Percentiles rank a stretch among this genome's conserved stretches.
Evolutionary conservation across 2,329 filamentous ascomycete species (phyloP).

Genomic region (Lasiodiplodia hormozganensis): DNA sequence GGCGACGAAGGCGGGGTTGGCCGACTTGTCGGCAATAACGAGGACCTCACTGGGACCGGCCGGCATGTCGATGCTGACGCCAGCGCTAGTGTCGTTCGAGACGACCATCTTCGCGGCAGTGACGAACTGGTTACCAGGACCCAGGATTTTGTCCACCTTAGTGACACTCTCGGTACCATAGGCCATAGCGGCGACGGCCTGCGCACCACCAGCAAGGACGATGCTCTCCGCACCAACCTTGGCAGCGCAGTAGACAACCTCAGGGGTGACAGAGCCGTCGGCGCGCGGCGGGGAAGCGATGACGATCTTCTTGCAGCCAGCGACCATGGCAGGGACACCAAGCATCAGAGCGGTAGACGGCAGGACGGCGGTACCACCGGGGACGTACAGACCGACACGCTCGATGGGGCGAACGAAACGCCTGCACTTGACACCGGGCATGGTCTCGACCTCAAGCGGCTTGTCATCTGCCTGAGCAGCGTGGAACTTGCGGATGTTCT

Average conservation of each 20-base stretch:
- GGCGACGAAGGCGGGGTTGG: conserved; percentile 93
- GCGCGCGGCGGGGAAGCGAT: conserved; percentile 88
- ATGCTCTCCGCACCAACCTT: conserved; percentile 97
- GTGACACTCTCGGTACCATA: conserved; percentile 93
- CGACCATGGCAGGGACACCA: conserved; percentile 96
- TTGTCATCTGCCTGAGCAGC: conserved; percentile 86
- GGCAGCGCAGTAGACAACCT: conserved; percentile 97
- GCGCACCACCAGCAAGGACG: conserved; percentile 91
- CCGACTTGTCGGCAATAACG: conserved; percentile 87
- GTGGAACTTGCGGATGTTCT: conserved; percentile 95
- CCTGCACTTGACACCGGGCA: conserved; percentile 95
- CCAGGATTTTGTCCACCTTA: conserved; percentile 99
- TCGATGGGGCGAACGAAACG: conserved; percentile 93
- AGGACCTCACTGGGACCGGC: conserved; percentile 95
- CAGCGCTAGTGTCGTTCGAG: conserved; percentile 94
- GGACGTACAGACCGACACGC: conserved; percentile 94
- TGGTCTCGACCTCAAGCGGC: conserved; percentile 87
- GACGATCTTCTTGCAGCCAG: conserved; percentile 93
- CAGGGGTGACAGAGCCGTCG: conserved; percentile 90
- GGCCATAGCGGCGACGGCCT: conserved; percentile 94
- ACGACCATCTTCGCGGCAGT: conserved; percentile 99
- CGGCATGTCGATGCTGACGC: conserved; percentile 97
- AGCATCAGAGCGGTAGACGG: conserved; percentile 98
- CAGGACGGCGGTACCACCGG: conserved; percentile 94
- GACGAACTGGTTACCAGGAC: conserved; percentile 97